These are phyloP conservation scores for Diaporthe citrichinensis DNA, from an alignment of 2,329 filamentous ascomycete genomes.

Conservation along the genomic window DNA sequence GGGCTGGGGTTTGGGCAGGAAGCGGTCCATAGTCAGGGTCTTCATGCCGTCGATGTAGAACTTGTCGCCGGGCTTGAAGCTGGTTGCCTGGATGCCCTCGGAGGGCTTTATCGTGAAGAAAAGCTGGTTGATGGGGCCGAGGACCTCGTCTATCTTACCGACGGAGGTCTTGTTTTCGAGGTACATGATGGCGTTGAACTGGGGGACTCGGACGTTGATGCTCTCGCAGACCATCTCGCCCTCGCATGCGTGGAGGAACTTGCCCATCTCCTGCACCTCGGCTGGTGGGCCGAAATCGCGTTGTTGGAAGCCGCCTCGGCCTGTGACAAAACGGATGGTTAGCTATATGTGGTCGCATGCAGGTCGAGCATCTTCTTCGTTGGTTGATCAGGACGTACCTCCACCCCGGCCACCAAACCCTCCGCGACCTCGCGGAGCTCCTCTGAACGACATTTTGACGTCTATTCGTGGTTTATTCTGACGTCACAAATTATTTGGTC, in stretches of 20 bases:
- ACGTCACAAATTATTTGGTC: slow-evolving; percentile 28
- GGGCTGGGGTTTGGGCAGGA: slow-evolving; percentile 93
- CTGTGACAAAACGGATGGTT: slow-evolving; percentile 52
- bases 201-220: slow-evolving; percentile 94
- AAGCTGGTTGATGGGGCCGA: slow-evolving; percentile 97
- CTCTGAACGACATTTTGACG: slow-evolving; percentile 73
- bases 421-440: slow-evolving; percentile 61
- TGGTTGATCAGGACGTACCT: slow-evolving; percentile 49
- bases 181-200: slow-evolving; percentile 99
- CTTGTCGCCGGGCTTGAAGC: slow-evolving; percentile 97
- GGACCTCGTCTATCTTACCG: slow-evolving; percentile 98
- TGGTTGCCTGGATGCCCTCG: slow-evolving; percentile 94
- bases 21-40: slow-evolving; percentile 93
- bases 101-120: slow-evolving; percentile 98
- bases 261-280: slow-evolving; percentile 85
- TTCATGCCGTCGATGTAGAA: slow-evolving; percentile 97
- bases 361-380: slow-evolving; percentile 50
- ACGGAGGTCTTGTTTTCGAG: slow-evolving; percentile 98
- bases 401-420: slow-evolving; percentile 66
- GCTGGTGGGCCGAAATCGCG: slow-evolving; percentile 74
- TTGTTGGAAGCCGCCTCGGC: slow-evolving; percentile 73
- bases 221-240: slow-evolving; percentile 98
- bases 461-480: slow-evolving; percentile 48
- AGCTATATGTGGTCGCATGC: slow-evolving; percentile 18
- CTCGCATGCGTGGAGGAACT: slow-evolving; percentile 94